Base-by-base conservation (phyloP, 495 filamentous ascomycete genomes). In the Cercophora scortea region DNA sequence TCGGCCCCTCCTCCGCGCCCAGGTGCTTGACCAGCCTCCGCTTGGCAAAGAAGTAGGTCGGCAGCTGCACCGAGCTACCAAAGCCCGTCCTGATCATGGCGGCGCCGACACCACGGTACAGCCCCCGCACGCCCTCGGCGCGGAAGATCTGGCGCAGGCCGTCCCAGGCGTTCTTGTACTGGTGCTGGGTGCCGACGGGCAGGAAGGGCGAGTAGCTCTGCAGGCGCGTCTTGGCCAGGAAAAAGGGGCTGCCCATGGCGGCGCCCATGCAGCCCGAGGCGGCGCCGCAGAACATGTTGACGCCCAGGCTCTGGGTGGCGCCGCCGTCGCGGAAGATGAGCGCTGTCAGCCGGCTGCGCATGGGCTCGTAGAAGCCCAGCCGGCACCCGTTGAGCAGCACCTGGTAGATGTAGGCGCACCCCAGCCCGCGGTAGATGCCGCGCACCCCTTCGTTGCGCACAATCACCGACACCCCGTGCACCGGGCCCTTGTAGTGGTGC, bases 41-140 rank as follows among this genome's bases (percentile, higher is more conserved):
- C 77, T 99, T 99, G 0, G 91, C 93, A 64, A 97, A 93, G 76
- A 96, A 97, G 63, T 99, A 99, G 17, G 94, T 99, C 4, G 93
- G 93, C 45, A 99, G 76, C 71, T 99, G 93, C 44, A 97, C 93
- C 42, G 87, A 87, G 69, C 86, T 91, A 15, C 93, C 93, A 65
- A 96, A 96, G 19, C 93, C 91, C 0, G 93, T 99, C 36, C 93
- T 76, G 45, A 99, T 85, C 89, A 96, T 96, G n/a, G 93, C 91
- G 5, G 93, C 91, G 0, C 83, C 85, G 0, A 96, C 86, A 44
- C 93, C 93, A 35, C 93, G 76, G 61, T 96, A 99, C 34, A 96
- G 64, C 2, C 93, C 93, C 35, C 71, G 73, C 32, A 94, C 61
- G 1, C 93, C 94, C 66, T 97, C 93, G 1, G 68, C 71, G 13